Base-by-base conservation (phyloP, 2,329 filamentous ascomycete species). In the Trichoderma pleuroti region DNA sequence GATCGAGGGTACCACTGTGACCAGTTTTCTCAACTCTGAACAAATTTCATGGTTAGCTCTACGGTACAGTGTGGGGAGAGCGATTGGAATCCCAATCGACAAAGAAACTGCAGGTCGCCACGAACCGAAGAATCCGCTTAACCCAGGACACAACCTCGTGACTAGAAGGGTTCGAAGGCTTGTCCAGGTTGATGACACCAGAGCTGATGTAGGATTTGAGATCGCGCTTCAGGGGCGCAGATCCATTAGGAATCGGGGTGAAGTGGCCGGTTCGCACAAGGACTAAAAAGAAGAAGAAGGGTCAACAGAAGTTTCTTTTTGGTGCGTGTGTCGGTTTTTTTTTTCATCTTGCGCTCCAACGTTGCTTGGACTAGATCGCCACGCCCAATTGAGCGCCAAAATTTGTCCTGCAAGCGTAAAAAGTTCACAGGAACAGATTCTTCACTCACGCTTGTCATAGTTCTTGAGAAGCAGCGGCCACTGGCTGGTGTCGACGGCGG, bases 81-180 rank as follows among this genome's bases (percentile, higher is more conserved):
- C 8, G 24, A 67, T 59, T 67, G 52, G 28, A 59, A 46, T 6
- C n/a, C 36, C 64, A 67, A 59, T 59, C 64, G 26, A 11, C 39
- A 26, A 67, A 56, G 32, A 34, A 12, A 39, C 9, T 26, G 36
- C 21, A 61, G 30, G 52, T 42, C 56, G 70, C 68, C 64, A 79
- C 83, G 74, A 89, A 94, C 92, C 92, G 91, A 70, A 99, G 87
- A 78, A 98, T 98, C 77, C 95, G 91, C 91, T 99, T 99, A 77
- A 98, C 92, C 96, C 96, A 99, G 75, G 96, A 95, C 79, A 99
- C 96, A 75, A 99, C 96, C 87, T 99, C 96, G 88, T 99, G 96
- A 79, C 92, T 96, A 76, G 94, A 98, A 68, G 95, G 95, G 86
- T 99, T 99, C 67, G 94, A 97, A 71, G 95, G 96, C 86, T 83